Evolutionary conservation across 768 basidiomycete species (phyloP).

Genomic region (Collybia nuda): DNA sequence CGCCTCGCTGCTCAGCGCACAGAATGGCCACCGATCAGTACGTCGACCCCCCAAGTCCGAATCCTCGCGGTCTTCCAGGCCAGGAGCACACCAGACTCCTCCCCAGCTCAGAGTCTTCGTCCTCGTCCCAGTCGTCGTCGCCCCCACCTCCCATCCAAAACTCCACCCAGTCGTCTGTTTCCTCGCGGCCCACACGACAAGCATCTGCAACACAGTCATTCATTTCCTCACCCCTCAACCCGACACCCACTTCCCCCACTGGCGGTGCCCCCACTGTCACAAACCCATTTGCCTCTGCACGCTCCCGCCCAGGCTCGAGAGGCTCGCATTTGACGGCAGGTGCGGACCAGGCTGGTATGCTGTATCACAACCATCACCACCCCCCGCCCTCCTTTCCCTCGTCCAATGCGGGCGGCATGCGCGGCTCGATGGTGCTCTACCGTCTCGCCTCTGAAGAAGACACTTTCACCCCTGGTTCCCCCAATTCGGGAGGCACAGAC

Average conservation of each 20-base stretch:
- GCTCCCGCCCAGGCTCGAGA: slow-evolving; percentile 12
- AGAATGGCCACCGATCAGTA: no score
- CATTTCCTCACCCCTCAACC: slow-evolving; percentile 16
- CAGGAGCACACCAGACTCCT: no score
- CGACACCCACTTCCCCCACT: background rate
- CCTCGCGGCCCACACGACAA: no score
- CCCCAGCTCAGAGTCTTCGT: no score
- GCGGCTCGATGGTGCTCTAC: slow-evolving; percentile 26
- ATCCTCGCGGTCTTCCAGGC: no score
- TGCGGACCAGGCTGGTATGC: slow-evolving; percentile 4
- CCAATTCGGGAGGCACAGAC: background rate
- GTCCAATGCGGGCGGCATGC: background rate
- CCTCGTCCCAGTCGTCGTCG: no score
- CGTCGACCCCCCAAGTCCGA: no score
- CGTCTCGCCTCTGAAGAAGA: slow-evolving; percentile 20
- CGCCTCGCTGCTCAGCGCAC: no score
- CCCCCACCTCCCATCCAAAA: no score
- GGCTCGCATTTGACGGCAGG: slow-evolving; percentile 11
- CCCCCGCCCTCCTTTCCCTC: no score
- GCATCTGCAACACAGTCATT: slow-evolving; percentile 8
- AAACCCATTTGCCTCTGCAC: slow-evolving; percentile 7
- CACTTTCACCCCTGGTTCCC: slow-evolving; percentile 1
- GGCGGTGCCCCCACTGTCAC: background rate
- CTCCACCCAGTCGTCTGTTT: no score
- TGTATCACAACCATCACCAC: no score